Evolutionary conservation across 345 rosid species (phyloP).

Genomic region (Hibiscus syriacus): DNA sequence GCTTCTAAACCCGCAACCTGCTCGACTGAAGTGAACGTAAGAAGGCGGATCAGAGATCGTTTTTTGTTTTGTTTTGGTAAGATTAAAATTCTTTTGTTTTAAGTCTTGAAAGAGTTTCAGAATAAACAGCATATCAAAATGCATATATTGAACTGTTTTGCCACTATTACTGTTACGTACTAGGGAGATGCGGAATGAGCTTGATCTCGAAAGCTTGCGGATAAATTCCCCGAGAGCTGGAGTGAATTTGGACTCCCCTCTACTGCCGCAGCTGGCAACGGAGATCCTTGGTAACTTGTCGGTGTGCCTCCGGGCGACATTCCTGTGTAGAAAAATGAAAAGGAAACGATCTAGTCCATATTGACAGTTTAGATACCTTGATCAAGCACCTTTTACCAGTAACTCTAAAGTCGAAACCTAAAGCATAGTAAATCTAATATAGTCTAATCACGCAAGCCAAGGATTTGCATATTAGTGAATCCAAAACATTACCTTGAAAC

Average conservation of each 20-base stretch:
- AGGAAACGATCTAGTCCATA: neutral
- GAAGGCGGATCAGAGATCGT: neutral
- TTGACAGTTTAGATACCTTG: too few relatives aligned
- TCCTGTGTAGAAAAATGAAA: constrained; percentile 32
- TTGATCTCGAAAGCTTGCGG: constrained; percentile 30
- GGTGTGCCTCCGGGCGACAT: constrained; percentile 41
- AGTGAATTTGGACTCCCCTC: constrained; percentile 43
- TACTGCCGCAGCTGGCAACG: constrained; percentile 32
- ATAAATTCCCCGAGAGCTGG: constrained; percentile 40
- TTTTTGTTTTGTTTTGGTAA: too few relatives aligned
- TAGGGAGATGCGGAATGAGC: constrained; percentile 31
- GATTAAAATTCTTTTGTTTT: too few relatives aligned
- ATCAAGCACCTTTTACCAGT: too few relatives aligned
- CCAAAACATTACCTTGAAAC: constrained; percentile 74
- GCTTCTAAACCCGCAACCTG: constrained; percentile 41
- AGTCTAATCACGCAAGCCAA: neutral
- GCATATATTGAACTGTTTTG: neutral
- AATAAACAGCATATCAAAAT: too few relatives aligned
- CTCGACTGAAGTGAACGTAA: constrained; percentile 38
- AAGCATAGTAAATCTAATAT: too few relatives aligned
- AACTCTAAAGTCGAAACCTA: too few relatives aligned
- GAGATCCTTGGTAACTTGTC: constrained; percentile 35
- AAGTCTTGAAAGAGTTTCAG: neutral
- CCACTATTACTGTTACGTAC: constrained; percentile 25
- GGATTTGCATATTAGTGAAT: neutral